phyloP scores from a whole-genome alignment of 2,329 filamentous ascomycete genomes.

The Gaeumannomyces sp. region DNA sequence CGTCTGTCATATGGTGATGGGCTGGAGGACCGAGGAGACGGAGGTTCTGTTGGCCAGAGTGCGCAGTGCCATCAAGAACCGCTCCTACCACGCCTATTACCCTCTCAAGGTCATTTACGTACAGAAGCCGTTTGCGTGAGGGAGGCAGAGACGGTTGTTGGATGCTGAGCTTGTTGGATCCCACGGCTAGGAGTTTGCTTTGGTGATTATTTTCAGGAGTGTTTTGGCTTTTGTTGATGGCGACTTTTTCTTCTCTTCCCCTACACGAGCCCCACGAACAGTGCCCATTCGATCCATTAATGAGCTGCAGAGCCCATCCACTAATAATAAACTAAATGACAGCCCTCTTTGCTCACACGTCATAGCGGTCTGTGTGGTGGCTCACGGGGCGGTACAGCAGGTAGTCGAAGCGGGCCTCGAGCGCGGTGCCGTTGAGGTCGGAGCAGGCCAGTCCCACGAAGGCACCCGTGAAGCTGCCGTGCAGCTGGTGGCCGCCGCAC shows the following conservation, averaged over 20 bases:
- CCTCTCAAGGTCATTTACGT: not conserved
- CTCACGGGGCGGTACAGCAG: conserved; percentile 44
- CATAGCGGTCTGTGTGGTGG: conserved; percentile 43
- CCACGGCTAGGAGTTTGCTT: not conserved
- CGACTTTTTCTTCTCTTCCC: no score
- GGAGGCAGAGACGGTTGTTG: not conserved
- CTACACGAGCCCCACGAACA: no score
- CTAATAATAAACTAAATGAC: not conserved
- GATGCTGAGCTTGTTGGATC: no score
- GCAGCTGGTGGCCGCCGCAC: conserved; percentile 53
- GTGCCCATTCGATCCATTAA: no score
- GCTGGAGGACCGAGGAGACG: conserved; percentile 12
- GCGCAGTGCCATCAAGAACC: conserved; percentile 12
- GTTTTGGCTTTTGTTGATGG: no score
- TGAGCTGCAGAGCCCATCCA: no score
- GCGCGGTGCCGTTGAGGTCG: conserved; percentile 46
- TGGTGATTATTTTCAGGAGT: no score
- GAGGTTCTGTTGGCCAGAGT: conserved; percentile 12
- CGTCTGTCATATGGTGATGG: conserved; percentile 12
- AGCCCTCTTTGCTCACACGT: conserved; percentile 19
- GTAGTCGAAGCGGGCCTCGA: conserved; percentile 43
- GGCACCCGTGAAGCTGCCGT: conserved; percentile 59
- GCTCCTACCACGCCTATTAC: conserved; percentile 11
- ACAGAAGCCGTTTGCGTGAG: not conserved
- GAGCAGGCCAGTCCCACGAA: conserved; percentile 52